Evolutionary conservation across 2,329 filamentous ascomycete species (phyloP), one percentile per base, ranked within the genome.

Genomic region (Akanthomyces uredinophilus): DNA sequence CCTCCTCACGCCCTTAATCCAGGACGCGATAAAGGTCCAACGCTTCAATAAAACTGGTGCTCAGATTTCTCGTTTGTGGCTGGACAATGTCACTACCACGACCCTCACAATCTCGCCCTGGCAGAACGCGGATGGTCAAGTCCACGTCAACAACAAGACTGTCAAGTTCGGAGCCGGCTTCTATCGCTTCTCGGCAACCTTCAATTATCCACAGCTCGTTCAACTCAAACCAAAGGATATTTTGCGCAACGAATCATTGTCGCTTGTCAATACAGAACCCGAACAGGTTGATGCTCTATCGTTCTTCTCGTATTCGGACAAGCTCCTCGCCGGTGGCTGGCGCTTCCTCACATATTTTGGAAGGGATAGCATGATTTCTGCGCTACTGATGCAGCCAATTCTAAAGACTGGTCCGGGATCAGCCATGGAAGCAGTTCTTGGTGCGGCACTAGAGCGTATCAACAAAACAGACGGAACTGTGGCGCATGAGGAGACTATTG

Each of bases 261-360:
- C 70, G 8, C 71, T 87, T 4, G 78, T 82, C 29, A 64, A 71
- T 0, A 71, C 82, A 50, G 72, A 79, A 35, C 71, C 77, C 0
- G 78, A 77, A 44, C 77, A 83, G 59, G 78, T 80, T 1, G 76
- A 75, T 0, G 83, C 84, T 0, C 72, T 88, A 0, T 83, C 84
- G 0, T 88, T 89, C 70, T 73, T 89, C 4, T 88, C 86, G 0
- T 89, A 88, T 65, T 82, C 77, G 0, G 75, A 84, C 37, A 89
- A 88, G 65, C 74, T 89, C 0, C 75, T 87, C 2, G 86, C 87
- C 1, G 86, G 86, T 13, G 84, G 83, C 4, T 89, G 85, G 86
- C 75, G 85, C 1, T 89, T 88, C 66, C 70, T 89, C 50, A 88
- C 86, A 0, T 89, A 88, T 67, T 88, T 89, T 71, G 86, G 85